Evolutionary conservation across 768 basidiomycete genomes (phyloP).

Genomic region (Amanita molliuscula): DNA sequence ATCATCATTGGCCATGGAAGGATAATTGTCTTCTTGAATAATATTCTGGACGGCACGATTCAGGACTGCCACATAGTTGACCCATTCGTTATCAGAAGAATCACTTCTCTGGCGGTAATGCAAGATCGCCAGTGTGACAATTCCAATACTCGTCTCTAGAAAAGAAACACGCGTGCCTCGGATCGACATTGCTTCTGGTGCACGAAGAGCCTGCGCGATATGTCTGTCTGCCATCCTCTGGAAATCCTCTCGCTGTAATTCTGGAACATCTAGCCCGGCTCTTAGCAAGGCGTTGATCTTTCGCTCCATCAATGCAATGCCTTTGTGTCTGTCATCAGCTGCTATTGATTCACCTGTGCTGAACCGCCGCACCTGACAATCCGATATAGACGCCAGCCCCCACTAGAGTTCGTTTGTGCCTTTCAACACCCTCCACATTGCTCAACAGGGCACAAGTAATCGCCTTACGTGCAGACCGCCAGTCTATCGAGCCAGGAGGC

Average conservation of each 20-base stretch:
- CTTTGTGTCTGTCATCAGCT: constrained; percentile 1
- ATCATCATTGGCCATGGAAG: constrained; percentile 24
- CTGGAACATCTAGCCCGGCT: constrained; percentile 3
- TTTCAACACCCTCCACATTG: constrained; percentile 15
- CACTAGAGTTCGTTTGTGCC: constrained; percentile 6
- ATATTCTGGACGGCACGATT: constrained; percentile 13
- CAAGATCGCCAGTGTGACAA: constrained; percentile 24
- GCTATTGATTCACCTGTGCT: not conserved
- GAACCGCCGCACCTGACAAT: constrained; percentile 11
- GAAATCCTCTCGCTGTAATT: constrained; percentile 3
- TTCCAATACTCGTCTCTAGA: constrained; percentile 29
- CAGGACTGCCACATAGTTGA: constrained; percentile 16
- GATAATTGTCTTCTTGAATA: constrained; percentile 13
- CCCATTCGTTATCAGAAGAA: constrained; percentile 10
- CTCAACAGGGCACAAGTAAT: constrained; percentile 15
- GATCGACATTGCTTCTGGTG: not conserved
- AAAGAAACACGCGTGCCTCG: constrained; percentile 19
- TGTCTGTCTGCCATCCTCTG: constrained; percentile 9
- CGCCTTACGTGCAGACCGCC: constrained; percentile 13
- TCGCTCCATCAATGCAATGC: constrained; percentile 10
- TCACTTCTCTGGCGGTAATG: constrained; percentile 16
- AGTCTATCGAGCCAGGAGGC: constrained; percentile 8
- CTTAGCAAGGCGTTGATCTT: constrained; percentile 4
- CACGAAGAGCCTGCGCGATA: not conserved
- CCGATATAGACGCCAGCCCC: constrained; percentile 20